These are phyloP conservation scores for Elaeagnus macrophylla DNA, from an alignment of 306 rosid species.

Conservation along the genomic window DNA sequence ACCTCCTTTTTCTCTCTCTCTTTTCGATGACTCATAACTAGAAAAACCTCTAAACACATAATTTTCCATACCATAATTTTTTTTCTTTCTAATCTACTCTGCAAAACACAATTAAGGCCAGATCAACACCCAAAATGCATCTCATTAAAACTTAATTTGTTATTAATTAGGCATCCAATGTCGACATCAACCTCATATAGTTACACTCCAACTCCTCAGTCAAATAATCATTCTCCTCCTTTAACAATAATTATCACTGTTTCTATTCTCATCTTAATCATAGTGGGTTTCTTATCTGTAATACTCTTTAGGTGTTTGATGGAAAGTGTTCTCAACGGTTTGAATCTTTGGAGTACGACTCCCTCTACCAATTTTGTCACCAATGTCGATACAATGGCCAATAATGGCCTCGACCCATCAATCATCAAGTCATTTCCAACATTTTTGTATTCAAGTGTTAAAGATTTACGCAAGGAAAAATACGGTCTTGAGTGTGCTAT, in stretches of 20 bases:
- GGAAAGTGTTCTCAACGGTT: slow-evolving; percentile 14
- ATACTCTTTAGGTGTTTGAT: slow-evolving; percentile 40
- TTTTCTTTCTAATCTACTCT: too few relatives aligned
- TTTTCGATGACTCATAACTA: too few relatives aligned
- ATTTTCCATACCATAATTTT: too few relatives aligned
- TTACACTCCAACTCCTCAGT: background rate
- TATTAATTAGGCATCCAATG: slow-evolving; percentile 17
- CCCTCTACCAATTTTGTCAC: slow-evolving; percentile 23
- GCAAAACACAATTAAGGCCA: too few relatives aligned
- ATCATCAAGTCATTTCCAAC: slow-evolving; percentile 46
- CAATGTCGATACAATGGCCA: slow-evolving; percentile 1
- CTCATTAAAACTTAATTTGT: background rate
- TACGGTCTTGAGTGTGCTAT: slow-evolving; percentile 1
- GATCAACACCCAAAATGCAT: too few relatives aligned
- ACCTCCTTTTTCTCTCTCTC: slow-evolving; percentile 3
- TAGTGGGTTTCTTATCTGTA: slow-evolving; percentile 35
- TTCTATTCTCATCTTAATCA: slow-evolving; percentile 29
- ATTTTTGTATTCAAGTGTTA: slow-evolving; percentile 41
- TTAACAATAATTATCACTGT: slow-evolving; percentile 34
- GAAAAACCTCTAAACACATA: too few relatives aligned
- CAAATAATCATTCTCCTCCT: slow-evolving; percentile 20
- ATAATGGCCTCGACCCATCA: slow-evolving; percentile 41
- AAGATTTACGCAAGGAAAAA: slow-evolving; percentile 35
- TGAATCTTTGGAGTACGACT: slow-evolving; percentile 22
- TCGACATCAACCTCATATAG: background rate